Base-by-base conservation (phyloP, 306 rosid species). In the Castanea mollissima region DNA sequence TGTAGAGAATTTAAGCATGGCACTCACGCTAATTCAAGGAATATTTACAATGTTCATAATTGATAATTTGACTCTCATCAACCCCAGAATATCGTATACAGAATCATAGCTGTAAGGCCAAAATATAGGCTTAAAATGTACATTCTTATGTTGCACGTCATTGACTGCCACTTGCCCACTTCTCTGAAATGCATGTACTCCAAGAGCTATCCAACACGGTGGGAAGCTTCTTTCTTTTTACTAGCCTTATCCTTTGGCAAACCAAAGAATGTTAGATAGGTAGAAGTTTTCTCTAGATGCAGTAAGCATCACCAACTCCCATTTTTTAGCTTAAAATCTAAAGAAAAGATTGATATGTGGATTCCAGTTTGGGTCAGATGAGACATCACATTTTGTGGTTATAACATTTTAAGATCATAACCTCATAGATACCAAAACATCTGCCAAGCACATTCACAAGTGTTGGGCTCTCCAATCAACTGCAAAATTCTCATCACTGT, bases 391-490 rank as follows among this genome's bases (percentile, higher is more conserved):
- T 59, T 25, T 49, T 13, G 5, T 15, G 59, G 44, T 64, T 55
- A 34, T 7, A 73, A 73, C 63, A 49, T 10, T 31, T 72, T 16
- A 20, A 52, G 46, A 63, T 49, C 44, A 0, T 7, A 71, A 21
- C 9, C 2, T 13, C 14, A 9, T 13, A 15, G 54, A 67, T 35
- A 57, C 15, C 16, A n/a, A 21, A 31, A 31, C 15, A 49, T 38
- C 35, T 71, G 57, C 79, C 60, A 59, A 55, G 68, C 1, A 29
- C 56, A 74, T 75, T 83, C 89, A 94, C 85, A 87, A 76, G 82
- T 92, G 97, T 78, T 94, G 98, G 82, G 98, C 98, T 84, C 98
- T 88, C 98, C 98, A 94, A 77, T 94, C 97, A 77, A 94, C 92
- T 9, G 96, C 91, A 78, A 90, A 92, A 87, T 92, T 79, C 59